Base-by-base conservation (phyloP, 176 grass and related monocot species). In the Puccinellia tenuiflora region DNA sequence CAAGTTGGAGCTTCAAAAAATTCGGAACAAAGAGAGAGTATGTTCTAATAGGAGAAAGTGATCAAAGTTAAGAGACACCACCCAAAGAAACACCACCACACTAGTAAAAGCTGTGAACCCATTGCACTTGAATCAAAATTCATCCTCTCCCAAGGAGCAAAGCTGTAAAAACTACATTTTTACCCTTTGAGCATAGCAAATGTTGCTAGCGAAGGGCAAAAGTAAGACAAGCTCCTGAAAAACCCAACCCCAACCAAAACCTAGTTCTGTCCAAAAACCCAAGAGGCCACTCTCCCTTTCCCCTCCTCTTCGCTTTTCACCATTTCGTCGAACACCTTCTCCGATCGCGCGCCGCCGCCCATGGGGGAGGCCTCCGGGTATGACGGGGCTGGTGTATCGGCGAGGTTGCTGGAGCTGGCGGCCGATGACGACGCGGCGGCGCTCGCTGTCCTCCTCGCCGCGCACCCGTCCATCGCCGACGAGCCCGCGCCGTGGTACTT, bases 401-500 rank as follows among this genome's bases (percentile, higher is more conserved):
- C 86, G 12, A 63, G 63, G 45, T 56, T 94, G 8, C 86, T 94
- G 1, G 92, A 94, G 76, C 48, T 91, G 3, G 86, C 86, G 54
- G 92, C 92, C 1, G 89, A 91, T 3, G 89, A 88, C 48, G 86
- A 94, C 39, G 62, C 53, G 0, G 55, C 9, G 6, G 76, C 52
- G 28, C 84, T 94, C 71, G 68, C 25, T 39, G 79, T 48, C 9
- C 81, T 85, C 15, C 78, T 91, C 7, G 80, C 84, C 1, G 76
- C 75, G 42, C 79, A 77, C 43, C 83, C 86, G n/a, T 81, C 76
- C 9, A 80, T 83, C 22, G 86, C 77, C 20, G 92, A 94, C 33
- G 80, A 91, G 54, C 76, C 84, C 30, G 75, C 88, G 63, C 78
- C 84, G 47, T 94, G 92, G 92, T 94, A 94, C 83, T 83, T 75